Percentiles rank a stretch among this genome's conserved stretches.
Conservation (phyloP, 495 filamentous ascomycete genomes). For the Talaromyces ruber region DNA sequence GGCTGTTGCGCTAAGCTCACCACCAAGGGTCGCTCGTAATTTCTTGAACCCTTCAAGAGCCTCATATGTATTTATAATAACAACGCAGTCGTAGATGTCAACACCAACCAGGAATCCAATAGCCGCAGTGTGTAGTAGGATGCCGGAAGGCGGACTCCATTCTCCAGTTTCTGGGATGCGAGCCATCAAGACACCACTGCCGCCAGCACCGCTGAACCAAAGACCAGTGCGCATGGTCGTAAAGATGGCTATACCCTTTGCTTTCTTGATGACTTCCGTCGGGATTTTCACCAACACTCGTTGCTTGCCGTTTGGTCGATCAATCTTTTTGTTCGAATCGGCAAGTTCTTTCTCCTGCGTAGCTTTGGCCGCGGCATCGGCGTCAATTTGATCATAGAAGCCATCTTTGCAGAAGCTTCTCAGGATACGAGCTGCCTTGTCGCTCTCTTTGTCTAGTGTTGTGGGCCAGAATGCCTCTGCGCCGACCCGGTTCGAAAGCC, state of each 20-base stretch:
- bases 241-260: conserved; percentile 83
- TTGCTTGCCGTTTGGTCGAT: conserved; percentile 57
- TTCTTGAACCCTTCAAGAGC: conserved; percentile 75
- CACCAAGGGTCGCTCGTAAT: conserved; percentile 67
- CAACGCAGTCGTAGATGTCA: conserved; percentile 88
- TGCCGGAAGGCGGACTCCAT: conserved; percentile 84
- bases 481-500: conserved; percentile 62
- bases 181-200: conserved; percentile 72
- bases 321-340: conserved; percentile 26
- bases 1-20: conserved; percentile 66
- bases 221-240: conserved; percentile 89
- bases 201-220: conserved; percentile 83
- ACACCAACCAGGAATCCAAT: conserved; percentile 84
- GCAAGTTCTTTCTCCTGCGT: conserved; percentile 24
- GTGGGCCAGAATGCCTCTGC: conserved; percentile 79
- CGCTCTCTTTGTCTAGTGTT: conserved; percentile 67
- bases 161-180: conserved; percentile 67
- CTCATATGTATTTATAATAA: conserved; percentile 78
- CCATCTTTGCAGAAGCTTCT: conserved; percentile 72
- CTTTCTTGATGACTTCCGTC: conserved; percentile 67
- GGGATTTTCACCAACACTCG: conserved; percentile 78
- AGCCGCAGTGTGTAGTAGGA: conserved; percentile 78
- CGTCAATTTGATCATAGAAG: conserved; percentile 42
- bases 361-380: conserved; percentile 15
- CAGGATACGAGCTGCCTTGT: conserved; percentile 75